Evolutionary conservation across 2,329 filamentous ascomycete genomes (phyloP), one percentile per base, ranked within the genome.

Genomic region (Microdochium nivale): DNA sequence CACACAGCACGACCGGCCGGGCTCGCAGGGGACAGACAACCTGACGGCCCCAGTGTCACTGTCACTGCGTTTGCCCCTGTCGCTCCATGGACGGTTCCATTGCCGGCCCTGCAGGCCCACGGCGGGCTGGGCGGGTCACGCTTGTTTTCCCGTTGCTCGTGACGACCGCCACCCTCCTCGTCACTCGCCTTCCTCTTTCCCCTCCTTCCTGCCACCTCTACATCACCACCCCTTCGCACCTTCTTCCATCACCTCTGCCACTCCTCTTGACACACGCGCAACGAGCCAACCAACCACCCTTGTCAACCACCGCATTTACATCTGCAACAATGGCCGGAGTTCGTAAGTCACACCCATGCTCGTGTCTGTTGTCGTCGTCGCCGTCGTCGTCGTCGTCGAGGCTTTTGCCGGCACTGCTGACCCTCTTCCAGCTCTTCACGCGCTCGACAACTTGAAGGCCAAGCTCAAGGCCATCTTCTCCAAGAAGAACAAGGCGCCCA

Each of bases 391-490:
- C 40, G 8, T 11, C 9, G n/a, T 19, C n/a, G 7, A 7, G 7
- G 21, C 13, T 8, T 5, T 19, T 23, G 40, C 14, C 8, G 9
- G 19, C 40, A 44, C 23, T 27, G 24, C 24, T 47, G 14, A 47
- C 46, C 24, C 3, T 3, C 46, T 21, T 14, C 10, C 24, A 47
- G 46, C 46, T 14, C 24, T 27, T 3, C 24, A 47, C 24, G 46
- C 46, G 24, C 46, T 47, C 24, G 25, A 47, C 14, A 47, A 47
- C 46, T 19, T 47, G n/a, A 47, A 47, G 46, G 46, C 46, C 46
- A 47, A 47, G 46, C 46, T 47, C n/a, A 47, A 47, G 46, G 46
- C 46, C 14, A 24, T 24, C 46, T 47, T 47, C 46, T 7, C 13
- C 24, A 47, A 47, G 46, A 47, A 47, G 46, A 30, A 47, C 9